Evolutionary conservation across 2,329 filamentous ascomycete species (phyloP).

Genomic region (Aspergillus fumigatiaffinis): DNA sequence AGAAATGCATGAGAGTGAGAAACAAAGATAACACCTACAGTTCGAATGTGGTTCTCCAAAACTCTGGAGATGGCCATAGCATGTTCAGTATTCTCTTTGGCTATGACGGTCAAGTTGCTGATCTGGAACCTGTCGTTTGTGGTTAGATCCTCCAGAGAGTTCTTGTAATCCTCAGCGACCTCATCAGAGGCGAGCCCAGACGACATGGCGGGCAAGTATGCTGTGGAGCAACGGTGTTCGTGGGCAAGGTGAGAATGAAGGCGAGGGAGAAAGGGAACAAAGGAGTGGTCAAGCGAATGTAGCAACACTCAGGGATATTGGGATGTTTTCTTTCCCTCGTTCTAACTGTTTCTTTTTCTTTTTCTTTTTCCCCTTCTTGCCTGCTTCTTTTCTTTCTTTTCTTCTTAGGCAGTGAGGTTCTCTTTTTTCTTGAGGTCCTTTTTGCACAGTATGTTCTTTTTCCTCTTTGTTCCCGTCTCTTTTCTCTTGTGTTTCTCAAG

Average conservation of each 20-base stretch:
- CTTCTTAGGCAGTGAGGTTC: not conserved
- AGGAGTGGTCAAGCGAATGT: conserved; percentile 4
- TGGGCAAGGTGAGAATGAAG: conserved; percentile 1
- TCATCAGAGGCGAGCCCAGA: conserved; percentile 65
- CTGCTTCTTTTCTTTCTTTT: conserved; percentile 8
- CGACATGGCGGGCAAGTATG: conserved; percentile 55
- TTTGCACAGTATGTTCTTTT: conserved; percentile 15
- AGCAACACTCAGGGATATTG: conserved; percentile 7
- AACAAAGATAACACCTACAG: conserved; percentile 60
- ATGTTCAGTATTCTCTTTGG: conserved; percentile 94
- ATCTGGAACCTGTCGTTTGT: conserved; percentile 93
- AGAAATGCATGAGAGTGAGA: conserved; percentile 10
- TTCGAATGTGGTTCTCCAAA: conserved; percentile 87
- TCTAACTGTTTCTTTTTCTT: conserved; percentile 11
- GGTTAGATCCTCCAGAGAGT: conserved; percentile 85
- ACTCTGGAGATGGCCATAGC: conserved; percentile 88
- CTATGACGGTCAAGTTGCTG: conserved; percentile 94
- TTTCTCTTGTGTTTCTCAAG: conserved; percentile 8
- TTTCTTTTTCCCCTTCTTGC: conserved; percentile 9
- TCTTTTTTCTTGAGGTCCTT: conserved; percentile 8
- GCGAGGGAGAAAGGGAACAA: conserved; percentile 9
- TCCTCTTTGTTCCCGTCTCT: conserved; percentile 13
- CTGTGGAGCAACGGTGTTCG: not conserved
- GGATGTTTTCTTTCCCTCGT: conserved; percentile 12
- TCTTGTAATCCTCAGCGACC: conserved; percentile 91